Evolutionary conservation across 306 rosid genomes (phyloP), one percentile per base, ranked within the genome.

Genomic region (Prinsepia uniflora): DNA sequence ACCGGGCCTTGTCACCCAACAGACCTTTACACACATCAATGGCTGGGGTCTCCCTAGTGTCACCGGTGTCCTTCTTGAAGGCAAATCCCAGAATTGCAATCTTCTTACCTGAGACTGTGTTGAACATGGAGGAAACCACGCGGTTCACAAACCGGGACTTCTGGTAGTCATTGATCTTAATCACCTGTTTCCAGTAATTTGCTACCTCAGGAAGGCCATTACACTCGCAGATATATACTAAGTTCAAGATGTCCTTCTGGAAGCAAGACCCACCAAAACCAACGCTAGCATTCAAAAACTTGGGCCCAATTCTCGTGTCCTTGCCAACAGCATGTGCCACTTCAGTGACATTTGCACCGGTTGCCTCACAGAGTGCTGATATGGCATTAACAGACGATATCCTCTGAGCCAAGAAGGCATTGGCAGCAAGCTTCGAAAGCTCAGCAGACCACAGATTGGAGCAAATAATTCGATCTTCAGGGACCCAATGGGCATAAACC

Each of bases 261-360:
- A 92, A 92, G 84, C 98, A 92, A 6, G 98, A 92, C 40, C 98
- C 98, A 19, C 98, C 98, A 57, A 92, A 92, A 15, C 98, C 98
- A 66, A 87, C 98, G 34, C 98, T 92, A 39, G 98, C 98, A 58
- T 87, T 92, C 74, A 92, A 71, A 86, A 92, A 92, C 73, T 89
- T 92, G 0, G 92, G 90, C 36, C 98, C 98, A 17, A 92, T 84
- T 84, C 98, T 87, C 0, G 98, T 81, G 82, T 92, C 98, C 11
- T 82, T 87, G 60, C 98, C 98, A 2, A 92, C 86, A 1, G 98
- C 72, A 75, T 92, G 94, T 0, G 98, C 80, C 59, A 92, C 98
- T 72, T 92, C 84, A 17, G 85, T 63, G 75, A 92, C 89, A 82
- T 92, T 91, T 59, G 98, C 98, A 67, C 98, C 98, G 2, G 98